Conservation (phyloP, 345 rosid genomes). For the Draba incana region DNA sequence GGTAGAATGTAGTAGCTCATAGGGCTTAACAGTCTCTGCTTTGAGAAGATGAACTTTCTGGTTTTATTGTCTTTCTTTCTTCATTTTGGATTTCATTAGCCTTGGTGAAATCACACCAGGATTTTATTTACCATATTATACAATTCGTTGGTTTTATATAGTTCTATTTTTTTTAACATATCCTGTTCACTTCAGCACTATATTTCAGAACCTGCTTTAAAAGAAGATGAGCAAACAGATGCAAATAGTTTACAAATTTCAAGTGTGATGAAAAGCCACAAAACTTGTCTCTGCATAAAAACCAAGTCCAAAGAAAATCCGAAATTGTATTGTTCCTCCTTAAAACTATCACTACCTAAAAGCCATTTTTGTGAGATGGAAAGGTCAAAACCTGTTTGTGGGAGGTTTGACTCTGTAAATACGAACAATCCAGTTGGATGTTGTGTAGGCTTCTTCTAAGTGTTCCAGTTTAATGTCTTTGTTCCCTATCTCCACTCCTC, state of each 20-base stretch:
- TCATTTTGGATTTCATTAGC: not conserved
- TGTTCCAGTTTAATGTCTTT: slow-evolving; percentile 89
- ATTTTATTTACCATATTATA: not conserved
- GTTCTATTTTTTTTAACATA: too few relatives aligned
- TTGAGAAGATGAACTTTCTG: not conserved
- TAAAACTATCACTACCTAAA: slow-evolving; percentile 38
- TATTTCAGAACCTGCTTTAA: slow-evolving; percentile 1
- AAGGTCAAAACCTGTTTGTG: slow-evolving; percentile 78
- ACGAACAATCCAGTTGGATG: slow-evolving; percentile 97
- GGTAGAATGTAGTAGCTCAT: not conserved
- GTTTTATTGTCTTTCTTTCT: not conserved
- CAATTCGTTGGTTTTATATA: not conserved
- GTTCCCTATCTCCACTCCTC: slow-evolving; percentile 98
- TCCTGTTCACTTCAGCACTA: too few relatives aligned
- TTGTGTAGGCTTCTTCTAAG: slow-evolving; percentile 96
- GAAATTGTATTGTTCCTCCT: slow-evolving; percentile 27
- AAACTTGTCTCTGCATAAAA: slow-evolving; percentile 22
- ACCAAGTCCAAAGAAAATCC: slow-evolving; percentile 27
- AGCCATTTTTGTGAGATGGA: slow-evolving; percentile 2
- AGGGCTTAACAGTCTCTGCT: not conserved
- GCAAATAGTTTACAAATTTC: slow-evolving; percentile 28
- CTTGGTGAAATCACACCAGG: not conserved
- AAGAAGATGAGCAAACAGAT: not conserved
- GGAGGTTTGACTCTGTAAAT: slow-evolving; percentile 98
- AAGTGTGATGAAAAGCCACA: slow-evolving; percentile 6